Evolutionary conservation across 23 red algal genomes (phyloP).

Genomic region (Gracilaria vermiculophylla): DNA sequence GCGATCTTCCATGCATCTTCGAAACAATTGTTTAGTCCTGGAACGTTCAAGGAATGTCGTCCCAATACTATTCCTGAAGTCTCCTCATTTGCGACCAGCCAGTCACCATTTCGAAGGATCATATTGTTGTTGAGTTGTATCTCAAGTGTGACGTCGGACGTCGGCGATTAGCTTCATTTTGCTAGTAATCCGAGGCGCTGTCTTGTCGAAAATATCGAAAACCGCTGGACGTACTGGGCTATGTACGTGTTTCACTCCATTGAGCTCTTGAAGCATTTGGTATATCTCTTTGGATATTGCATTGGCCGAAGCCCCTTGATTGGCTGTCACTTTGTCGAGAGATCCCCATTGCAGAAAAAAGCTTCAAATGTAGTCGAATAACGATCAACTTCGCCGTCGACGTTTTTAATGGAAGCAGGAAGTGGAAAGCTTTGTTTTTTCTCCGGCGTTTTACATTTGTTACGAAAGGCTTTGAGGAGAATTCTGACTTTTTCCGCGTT

Average conservation of each 20-base stretch:
- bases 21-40: constrained; percentile 9
- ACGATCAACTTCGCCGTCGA: background rate
- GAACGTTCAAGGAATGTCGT: background rate
- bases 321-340: background rate
- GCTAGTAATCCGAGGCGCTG: background rate
- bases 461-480: too few species aligned
- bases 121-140: background rate
- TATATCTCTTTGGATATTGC: background rate
- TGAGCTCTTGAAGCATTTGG: background rate
- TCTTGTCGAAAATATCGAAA: background rate
- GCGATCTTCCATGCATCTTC: background rate
- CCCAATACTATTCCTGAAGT: background rate
- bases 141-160: background rate
- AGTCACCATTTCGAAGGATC: constrained; percentile 12
- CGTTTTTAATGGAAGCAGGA: background rate
- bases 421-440: background rate
- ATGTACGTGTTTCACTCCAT: background rate
- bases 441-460: too few species aligned
- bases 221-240: background rate
- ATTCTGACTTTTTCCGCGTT: constrained; percentile 3
- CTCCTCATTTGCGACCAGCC: background rate
- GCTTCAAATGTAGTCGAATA: background rate
- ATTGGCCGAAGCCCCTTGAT: background rate
- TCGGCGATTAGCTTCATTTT: background rate
- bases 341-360: background rate